These are phyloP conservation scores for Acorus gramineus DNA, from an alignment of 106 monocot species.

Conservation along the genomic window DNA sequence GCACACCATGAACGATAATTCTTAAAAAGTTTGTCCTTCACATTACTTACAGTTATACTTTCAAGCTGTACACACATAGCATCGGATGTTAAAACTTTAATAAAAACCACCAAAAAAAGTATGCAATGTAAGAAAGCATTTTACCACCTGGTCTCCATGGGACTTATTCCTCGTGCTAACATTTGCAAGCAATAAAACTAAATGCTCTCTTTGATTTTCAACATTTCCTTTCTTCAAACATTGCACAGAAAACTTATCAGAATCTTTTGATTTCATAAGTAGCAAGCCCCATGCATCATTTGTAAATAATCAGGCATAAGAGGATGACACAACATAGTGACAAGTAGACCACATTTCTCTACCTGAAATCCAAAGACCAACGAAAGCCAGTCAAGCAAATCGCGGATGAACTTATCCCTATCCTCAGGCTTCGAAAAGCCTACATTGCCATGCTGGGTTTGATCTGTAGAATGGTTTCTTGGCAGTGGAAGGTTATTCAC, in stretches of 20 bases:
- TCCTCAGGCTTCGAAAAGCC: slow-evolving; percentile 22
- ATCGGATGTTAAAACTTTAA: background rate
- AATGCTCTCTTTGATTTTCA: slow-evolving; percentile 91
- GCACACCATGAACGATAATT: slow-evolving; percentile 85
- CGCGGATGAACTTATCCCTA: slow-evolving; percentile 28
- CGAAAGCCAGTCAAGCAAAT: slow-evolving; percentile 96
- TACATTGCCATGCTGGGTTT: slow-evolving; percentile 16
- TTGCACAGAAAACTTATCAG: too few species aligned
- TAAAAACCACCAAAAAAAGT: slow-evolving; percentile 4
- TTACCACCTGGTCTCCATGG: slow-evolving; percentile 47
- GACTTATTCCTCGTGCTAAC: slow-evolving; percentile 45
- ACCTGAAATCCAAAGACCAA: slow-evolving; percentile 92
- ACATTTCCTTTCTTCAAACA: slow-evolving; percentile 87
- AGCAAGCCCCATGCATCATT: background rate
- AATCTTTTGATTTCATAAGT: too few species aligned
- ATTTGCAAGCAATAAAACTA: slow-evolving; percentile 92
- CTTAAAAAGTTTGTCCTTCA: slow-evolving; percentile 63
- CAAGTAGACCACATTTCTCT: background rate
- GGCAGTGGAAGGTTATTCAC: slow-evolving; percentile 55
- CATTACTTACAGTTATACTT: slow-evolving; percentile 33
- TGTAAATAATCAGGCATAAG: background rate
- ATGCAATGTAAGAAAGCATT: background rate
- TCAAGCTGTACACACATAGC: slow-evolving; percentile 37
- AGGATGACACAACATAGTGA: background rate
- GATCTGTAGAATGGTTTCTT: slow-evolving; percentile 11